Base-by-base conservation (phyloP, 148 eudicot species). In the Fallopia convolvulus region DNA sequence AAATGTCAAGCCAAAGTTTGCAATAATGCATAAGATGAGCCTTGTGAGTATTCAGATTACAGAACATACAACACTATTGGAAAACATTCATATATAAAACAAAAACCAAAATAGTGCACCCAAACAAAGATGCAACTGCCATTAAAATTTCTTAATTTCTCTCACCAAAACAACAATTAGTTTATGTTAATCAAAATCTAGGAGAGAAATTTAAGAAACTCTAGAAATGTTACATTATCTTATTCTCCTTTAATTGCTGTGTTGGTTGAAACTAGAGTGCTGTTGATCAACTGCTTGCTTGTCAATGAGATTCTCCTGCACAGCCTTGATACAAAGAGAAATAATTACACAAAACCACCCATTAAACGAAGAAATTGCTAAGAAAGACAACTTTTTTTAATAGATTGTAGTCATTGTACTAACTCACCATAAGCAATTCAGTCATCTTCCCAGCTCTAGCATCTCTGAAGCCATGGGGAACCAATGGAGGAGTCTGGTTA, bases 381-480 rank as follows among this genome's bases (percentile, higher is more conserved):
- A 21, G 1, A 8, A 58, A 6, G 11, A 58, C 26, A 17, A 17
- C 58, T 73, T 74, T 58, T 10, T 48, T 48, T 48, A 11, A 13
- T 13, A 6, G 36, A 47, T 75, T 26, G n/a, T n/a, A n/a, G n/a
- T n/a, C n/a, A n/a, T n/a, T n/a, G 18, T 77, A 76, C 63, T 15
- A 70, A 80, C 82, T 80, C 83, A 94, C 98, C 92, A 90, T 76
- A 77, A 90, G 82, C 74, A 94, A 87, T 80, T 89, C 96, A 47
- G 94, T 92, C 99, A 95, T 95, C 79, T 91, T 88, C 75, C 99
- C 99, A 60, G 87, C 80, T 74, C 88, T 84, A 77, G 78, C 83
- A 79, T 83, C 84, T 52, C 83, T 82, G 72, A 80, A 72, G 52
- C 80, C 74, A 48, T 77, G 85, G 21, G 82, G 49, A 56, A 83